Percentiles rank a stretch among this genome's conserved stretches.
Conservation (phyloP, 208 protist species). For the Trypanosoma boissoni region DNA sequence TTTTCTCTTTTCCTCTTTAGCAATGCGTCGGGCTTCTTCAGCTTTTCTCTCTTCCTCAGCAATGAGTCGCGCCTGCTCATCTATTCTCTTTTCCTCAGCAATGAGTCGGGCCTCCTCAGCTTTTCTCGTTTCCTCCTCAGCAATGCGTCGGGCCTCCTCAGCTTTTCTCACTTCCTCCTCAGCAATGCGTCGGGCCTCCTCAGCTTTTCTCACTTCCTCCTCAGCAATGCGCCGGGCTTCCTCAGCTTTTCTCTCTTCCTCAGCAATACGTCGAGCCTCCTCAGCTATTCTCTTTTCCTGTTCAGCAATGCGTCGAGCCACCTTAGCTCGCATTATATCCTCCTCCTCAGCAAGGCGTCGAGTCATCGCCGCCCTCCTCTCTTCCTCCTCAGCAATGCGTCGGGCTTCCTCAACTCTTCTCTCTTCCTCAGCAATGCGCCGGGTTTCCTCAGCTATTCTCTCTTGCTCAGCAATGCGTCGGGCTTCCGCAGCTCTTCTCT, state of each 20-base stretch:
- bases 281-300: conserved; percentile 1
- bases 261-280: conserved; percentile 7
- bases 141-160: conserved; percentile 3
- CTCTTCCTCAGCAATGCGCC: conserved; percentile 1
- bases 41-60: no score
- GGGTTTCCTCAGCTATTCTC: conserved; percentile 3
- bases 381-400: background rate
- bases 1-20: conserved; percentile 14
- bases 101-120: conserved; percentile 7
- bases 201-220: background rate
- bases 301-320: conserved; percentile 17
- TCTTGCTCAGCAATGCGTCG: conserved; percentile 3
- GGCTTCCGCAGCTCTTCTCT: background rate
- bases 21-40: background rate
- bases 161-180: background rate
- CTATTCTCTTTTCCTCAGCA: background rate
- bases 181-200: background rate
- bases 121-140: conserved; percentile 4
- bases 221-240: background rate
- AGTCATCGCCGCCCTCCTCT: background rate
- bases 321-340: conserved; percentile 6
- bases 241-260: conserved; percentile 6
- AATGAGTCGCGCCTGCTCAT: background rate
- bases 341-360: conserved; percentile 1
- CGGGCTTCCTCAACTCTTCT: background rate